phyloP scores from a whole-genome alignment of 164 flowering plant genomes.

The Aristolochia californica region DNA sequence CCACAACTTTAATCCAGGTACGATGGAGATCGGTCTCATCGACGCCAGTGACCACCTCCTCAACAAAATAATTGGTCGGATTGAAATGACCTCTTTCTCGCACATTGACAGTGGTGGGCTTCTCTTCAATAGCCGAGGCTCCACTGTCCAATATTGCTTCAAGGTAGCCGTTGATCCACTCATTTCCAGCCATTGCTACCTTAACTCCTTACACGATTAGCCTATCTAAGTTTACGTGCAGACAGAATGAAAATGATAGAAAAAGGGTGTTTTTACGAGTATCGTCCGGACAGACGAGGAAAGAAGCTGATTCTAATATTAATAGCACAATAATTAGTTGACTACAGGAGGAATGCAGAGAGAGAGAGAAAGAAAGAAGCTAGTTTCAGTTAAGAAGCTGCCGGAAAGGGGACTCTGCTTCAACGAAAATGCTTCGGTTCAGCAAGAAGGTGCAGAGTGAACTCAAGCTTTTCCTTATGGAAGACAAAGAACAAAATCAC shows the following conservation, averaged over 20 bases:
- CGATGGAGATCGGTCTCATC: constrained; percentile 86
- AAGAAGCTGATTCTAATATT: background rate
- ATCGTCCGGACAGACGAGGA: too few species aligned
- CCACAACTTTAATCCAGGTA: constrained; percentile 95
- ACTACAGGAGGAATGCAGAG: background rate
- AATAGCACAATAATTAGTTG: background rate
- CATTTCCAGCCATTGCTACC: constrained; percentile 66
- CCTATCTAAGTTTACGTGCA: background rate
- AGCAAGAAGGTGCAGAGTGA: too few species aligned
- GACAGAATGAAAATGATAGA: too few species aligned
- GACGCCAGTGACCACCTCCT: constrained; percentile 82
- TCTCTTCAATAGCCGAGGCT: constrained; percentile 38
- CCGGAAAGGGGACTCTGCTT: too few species aligned
- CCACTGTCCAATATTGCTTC: constrained; percentile 77
- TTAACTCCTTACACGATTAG: background rate
- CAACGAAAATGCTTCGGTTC: too few species aligned
- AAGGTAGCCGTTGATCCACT: constrained; percentile 90
- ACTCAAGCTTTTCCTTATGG: too few species aligned
- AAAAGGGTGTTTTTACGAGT: too few species aligned
- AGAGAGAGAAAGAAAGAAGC: background rate
- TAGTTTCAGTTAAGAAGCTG: background rate
- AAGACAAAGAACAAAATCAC: too few species aligned
- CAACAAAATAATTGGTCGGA: constrained; percentile 83
- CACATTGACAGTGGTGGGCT: constrained; percentile 19
- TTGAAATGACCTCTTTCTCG: constrained; percentile 57